phyloP scores from a whole-genome alignment of 805 yeast genomes.

The Kodamaea hsintzibuensis region DNA sequence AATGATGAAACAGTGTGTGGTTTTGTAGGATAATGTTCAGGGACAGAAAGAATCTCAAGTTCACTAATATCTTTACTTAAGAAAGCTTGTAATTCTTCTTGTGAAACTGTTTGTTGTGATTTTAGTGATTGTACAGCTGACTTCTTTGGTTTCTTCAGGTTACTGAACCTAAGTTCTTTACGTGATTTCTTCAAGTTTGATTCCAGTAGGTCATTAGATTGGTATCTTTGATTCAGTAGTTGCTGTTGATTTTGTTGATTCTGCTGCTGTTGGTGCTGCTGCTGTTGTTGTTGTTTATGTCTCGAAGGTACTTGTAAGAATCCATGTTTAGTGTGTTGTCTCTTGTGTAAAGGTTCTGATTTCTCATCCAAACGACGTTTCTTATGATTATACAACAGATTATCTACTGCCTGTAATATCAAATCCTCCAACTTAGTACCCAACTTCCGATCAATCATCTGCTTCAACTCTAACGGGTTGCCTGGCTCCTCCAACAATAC shows the following conservation, averaged over 20 bases:
- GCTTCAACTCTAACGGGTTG: slow-evolving; percentile 7
- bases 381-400: slow-evolving; percentile 6
- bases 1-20: slow-evolving; percentile 54
- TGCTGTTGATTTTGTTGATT: no score
- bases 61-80: slow-evolving; percentile 28
- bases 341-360: neutral
- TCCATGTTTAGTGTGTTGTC: neutral
- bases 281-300: neutral
- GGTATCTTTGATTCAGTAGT: neutral
- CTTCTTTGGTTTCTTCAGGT: slow-evolving; percentile 1
- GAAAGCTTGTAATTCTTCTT: slow-evolving; percentile 23
- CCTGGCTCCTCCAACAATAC: neutral
- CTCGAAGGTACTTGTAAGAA: neutral
- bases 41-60: slow-evolving; percentile 39
- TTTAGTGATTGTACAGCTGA: slow-evolving; percentile 16
- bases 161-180: neutral
- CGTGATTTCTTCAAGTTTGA: neutral
- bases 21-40: slow-evolving; percentile 43
- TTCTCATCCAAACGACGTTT: neutral
- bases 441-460: slow-evolving; percentile 2
- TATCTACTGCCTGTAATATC: slow-evolving; percentile 6
- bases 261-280: neutral
- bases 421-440: slow-evolving; percentile 4
- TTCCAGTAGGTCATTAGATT: neutral
- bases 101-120: slow-evolving; percentile 22